Conservation (phyloP, 164 flowering plant species). For the Kalanchoe fedtschenkoi region DNA sequence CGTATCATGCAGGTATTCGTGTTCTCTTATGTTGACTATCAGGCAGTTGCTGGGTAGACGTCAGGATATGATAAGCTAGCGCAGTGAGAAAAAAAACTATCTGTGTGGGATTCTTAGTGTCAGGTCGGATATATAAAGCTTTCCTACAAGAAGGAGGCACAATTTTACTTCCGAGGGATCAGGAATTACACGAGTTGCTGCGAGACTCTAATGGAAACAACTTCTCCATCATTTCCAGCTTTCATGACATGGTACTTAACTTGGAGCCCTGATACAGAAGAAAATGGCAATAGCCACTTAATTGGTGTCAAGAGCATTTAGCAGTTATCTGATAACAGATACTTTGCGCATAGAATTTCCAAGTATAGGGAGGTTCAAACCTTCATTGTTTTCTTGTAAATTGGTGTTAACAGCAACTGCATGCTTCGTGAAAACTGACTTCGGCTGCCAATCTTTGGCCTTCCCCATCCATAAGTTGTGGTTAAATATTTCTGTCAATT, state of each 20-base stretch:
- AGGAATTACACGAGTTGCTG: constrained; percentile 71
- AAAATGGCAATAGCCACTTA: background rate
- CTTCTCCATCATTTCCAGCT: constrained; percentile 51
- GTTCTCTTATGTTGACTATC: too few species aligned
- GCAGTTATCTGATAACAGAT: background rate
- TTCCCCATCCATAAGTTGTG: constrained; percentile 64
- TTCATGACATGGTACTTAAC: constrained; percentile 65
- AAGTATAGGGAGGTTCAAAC: background rate
- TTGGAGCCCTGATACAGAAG: constrained; percentile 48
- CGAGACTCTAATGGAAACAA: constrained; percentile 72
- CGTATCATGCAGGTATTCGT: background rate
- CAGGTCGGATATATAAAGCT: background rate
- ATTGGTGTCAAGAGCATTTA: too few species aligned
- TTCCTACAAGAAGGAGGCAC: background rate
- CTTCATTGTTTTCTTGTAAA: constrained; percentile 60
- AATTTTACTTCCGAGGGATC: background rate
- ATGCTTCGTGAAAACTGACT: constrained; percentile 55
- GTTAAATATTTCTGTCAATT: constrained; percentile 44
- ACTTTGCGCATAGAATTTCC: background rate
- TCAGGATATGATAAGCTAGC: background rate
- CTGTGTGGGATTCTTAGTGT: background rate
- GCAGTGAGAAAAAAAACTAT: background rate
- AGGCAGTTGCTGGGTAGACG: too few species aligned
- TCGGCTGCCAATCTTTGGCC: constrained; percentile 67
- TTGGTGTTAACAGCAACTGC: constrained; percentile 86